Percentiles rank a stretch among this genome's conserved stretches.
phyloP scores from a whole-genome alignment of 2,329 filamentous ascomycete species.

The Monosporascus sp. region DNA sequence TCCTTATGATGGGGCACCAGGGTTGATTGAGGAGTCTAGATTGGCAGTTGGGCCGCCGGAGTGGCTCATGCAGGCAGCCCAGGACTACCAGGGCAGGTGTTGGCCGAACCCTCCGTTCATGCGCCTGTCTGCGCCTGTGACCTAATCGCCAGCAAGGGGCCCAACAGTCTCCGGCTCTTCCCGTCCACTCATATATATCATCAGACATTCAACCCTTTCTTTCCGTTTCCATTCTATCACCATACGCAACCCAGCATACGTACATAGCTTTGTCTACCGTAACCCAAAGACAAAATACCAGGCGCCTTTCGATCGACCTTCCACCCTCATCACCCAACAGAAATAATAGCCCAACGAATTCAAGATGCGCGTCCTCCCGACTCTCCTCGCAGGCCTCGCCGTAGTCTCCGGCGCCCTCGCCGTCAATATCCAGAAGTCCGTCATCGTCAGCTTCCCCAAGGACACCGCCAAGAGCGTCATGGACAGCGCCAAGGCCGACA shows the following conservation, averaged over 20 bases:
- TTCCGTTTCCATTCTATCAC: too few relatives aligned
- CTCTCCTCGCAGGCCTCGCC: conserved; percentile 51
- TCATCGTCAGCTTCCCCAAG: conserved; percentile 73
- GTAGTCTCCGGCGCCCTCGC: conserved; percentile 54
- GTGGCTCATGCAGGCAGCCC: too few relatives aligned
- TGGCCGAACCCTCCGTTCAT: not conserved
- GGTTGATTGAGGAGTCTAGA: not conserved
- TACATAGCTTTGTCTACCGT: too few relatives aligned
- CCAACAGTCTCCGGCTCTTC: too few relatives aligned
- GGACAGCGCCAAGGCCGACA: conserved; percentile 63
- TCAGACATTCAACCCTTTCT: too few relatives aligned
- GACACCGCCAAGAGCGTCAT: conserved; percentile 63
- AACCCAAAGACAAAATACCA: too few relatives aligned
- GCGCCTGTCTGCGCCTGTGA: too few relatives aligned
- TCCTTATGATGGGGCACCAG: not conserved
- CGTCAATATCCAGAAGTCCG: conserved; percentile 62
- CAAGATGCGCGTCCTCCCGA: conserved; percentile 58
- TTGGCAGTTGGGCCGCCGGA: not conserved
- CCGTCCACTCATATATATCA: too few relatives aligned
- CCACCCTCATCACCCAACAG: not conserved
- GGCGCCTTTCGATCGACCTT: too few relatives aligned
- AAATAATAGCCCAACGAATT: conserved; percentile 5
- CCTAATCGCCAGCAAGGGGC: too few relatives aligned
- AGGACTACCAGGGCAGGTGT: not conserved
- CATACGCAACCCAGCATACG: too few relatives aligned